Evolutionary conservation across 176 grass and related monocot species (phyloP), one percentile per base, ranked within the genome.

Genomic region (Musa acuminata): DNA sequence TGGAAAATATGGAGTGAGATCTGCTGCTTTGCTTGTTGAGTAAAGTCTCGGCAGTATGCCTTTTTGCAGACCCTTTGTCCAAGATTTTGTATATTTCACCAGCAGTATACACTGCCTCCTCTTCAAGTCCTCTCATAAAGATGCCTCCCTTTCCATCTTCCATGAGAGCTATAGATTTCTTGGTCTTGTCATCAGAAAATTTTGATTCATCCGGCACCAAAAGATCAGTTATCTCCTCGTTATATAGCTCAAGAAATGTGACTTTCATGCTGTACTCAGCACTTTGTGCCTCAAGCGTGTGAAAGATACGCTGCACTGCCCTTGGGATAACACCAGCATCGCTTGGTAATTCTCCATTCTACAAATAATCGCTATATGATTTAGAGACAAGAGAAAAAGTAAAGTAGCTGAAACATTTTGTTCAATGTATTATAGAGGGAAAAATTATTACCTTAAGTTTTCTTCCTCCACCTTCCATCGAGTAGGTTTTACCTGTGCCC

Each of bases 11-110:
- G n/a, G 91, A 96, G 23, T 96, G 92, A 13, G 92, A 96, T 70
- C 92, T 86, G 85, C 92, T 96, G 48, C 92, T 96, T 72, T 96
- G 92, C 79, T 96, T 96, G 86, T 96, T 96, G 25, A 96, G 85
- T 8, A 96, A 81, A 68, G 89, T 96, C 75, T 96, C 92, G 52
- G 84, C 89, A 3, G 92, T 91, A 62, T 78, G 85, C 54, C 89
- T 89, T 72, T 91, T 96, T 59, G 89, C 79, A 69, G 89, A 89
- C 17, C 92, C 92, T 72, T 85, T 95, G 63, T 91, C 92, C 49
- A 96, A 81, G 83, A 96, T 96, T 82, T 77, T 92, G 53, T 96
- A 92, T 51, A 96, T 92, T 84, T 96, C 92, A 19, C 72, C 80
- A 67, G 92, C 89, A 35, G 89, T 85, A 85, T 84, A 85, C 65